These are phyloP conservation scores for Leptodermis oblonga DNA, from an alignment of 257 asterid species.

Conservation along the genomic window DNA sequence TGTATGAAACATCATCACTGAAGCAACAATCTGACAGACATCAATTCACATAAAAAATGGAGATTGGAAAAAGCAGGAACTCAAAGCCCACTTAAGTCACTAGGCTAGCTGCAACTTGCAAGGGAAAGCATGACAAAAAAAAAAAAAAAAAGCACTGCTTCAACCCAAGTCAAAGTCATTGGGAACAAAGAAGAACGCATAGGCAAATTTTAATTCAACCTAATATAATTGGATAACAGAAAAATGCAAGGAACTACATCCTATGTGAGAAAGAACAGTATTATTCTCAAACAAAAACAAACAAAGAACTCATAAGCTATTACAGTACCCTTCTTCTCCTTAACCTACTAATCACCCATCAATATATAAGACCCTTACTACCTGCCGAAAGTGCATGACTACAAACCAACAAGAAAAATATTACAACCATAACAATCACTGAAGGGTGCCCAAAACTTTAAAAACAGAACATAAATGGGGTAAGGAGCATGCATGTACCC, in stretches of 20 bases:
- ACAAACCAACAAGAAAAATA: background rate
- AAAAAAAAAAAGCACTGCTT: too few species aligned
- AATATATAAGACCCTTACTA: background rate
- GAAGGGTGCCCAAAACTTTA: constrained; percentile 1
- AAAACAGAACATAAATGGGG: constrained; percentile 34
- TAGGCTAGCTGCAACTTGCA: background rate
- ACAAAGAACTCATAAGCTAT: background rate
- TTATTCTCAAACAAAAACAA: background rate
- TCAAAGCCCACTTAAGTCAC: background rate
- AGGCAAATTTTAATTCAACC: background rate
- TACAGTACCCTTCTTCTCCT: background rate
- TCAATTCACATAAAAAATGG: background rate
- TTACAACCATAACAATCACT: background rate
- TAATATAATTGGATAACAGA: background rate
- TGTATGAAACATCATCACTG: too few species aligned
- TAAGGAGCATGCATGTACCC: constrained; percentile 67
- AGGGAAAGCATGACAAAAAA: background rate
- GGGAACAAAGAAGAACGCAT: background rate
- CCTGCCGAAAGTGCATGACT: background rate
- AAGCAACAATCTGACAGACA: background rate
- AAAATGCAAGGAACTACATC: background rate
- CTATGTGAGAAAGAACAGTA: background rate
- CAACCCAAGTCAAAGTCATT: background rate
- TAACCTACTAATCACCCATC: background rate
- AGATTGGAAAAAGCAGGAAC: background rate